Evolutionary conservation across 306 rosid genomes (phyloP).

Genomic region (Abrus precatorius): DNA sequence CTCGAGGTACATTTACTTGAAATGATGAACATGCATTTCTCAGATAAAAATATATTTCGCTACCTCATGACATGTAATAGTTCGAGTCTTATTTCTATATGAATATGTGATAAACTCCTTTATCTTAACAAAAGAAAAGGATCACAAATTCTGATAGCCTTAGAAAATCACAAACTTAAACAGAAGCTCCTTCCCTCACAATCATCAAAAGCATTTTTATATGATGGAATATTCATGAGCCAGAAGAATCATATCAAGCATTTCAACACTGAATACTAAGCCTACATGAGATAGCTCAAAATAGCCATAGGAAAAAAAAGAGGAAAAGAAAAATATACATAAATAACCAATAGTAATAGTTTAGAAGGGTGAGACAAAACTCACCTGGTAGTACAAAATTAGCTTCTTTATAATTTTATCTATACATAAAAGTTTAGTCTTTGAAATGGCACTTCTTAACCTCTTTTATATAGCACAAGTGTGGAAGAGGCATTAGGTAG

Average conservation of each 20-base stretch:
- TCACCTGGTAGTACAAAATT: slow-evolving; percentile 35
- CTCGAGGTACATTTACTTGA: neutral
- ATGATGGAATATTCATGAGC: neutral
- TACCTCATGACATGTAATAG: neutral
- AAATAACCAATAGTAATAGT: neutral
- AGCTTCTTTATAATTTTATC: slow-evolving; percentile 20
- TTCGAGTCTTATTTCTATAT: no score
- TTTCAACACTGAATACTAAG: neutral
- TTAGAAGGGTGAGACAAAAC: slow-evolving; percentile 26
- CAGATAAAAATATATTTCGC: neutral
- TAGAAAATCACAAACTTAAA: no score
- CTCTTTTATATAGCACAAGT: slow-evolving; percentile 36
- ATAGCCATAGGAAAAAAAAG: neutral
- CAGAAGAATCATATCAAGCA: neutral
- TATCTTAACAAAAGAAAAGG: no score
- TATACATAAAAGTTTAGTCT: neutral
- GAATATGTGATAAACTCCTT: no score
- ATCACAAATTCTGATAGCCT: no score
- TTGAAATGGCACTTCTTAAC: neutral
- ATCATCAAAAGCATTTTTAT: no score
- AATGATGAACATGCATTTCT: neutral
- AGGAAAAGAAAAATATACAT: neutral
- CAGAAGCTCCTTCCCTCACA: no score
- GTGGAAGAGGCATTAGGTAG: slow-evolving; percentile 33
- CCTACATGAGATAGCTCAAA: neutral